These are phyloP conservation scores for Dictyostelium citrinum DNA, from an alignment of 78 protist genomes.

Conservation along the genomic window DNA sequence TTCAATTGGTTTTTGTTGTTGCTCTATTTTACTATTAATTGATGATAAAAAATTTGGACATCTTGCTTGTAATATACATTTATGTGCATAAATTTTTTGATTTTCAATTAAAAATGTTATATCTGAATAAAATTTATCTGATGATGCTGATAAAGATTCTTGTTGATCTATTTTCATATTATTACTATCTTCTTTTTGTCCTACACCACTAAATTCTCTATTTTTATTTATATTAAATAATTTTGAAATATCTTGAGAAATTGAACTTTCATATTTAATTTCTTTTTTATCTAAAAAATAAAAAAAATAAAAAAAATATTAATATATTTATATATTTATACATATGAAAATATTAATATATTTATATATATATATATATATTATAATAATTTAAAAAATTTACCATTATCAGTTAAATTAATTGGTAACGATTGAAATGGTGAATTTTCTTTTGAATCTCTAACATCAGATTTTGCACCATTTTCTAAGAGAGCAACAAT, in stretches of 20 bases:
- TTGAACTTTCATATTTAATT: not conserved
- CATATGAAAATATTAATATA: too few relatives aligned
- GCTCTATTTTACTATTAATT: not conserved
- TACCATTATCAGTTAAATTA: not conserved
- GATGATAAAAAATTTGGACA: constrained; percentile 4
- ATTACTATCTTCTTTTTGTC: not conserved
- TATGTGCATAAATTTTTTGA: constrained; percentile 35
- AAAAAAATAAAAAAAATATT: not conserved
- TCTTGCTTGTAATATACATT: constrained; percentile 24
- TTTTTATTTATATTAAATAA: not conserved
- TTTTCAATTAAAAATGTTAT: constrained; percentile 16
- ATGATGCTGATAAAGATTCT: not conserved
- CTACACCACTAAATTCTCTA: not conserved
- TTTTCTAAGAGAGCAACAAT: constrained; percentile 4
- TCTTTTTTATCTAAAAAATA: not conserved
- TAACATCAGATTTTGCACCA: constrained; percentile 38
- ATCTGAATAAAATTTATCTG: constrained; percentile 30
- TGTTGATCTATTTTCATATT: not conserved
- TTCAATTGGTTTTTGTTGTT: not conserved
- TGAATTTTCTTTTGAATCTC: constrained; percentile 34
- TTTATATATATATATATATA: too few relatives aligned
- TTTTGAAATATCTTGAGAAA: constrained; percentile 5
- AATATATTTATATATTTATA: too few relatives aligned
- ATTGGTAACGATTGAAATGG: not conserved
- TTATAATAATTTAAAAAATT: not conserved